A percentile compares a stretch with the other conserved stretches of the same genome.
phyloP scores from a whole-genome alignment of 2,329 filamentous ascomycete species.

The Penicillium sclerotiorum region DNA sequence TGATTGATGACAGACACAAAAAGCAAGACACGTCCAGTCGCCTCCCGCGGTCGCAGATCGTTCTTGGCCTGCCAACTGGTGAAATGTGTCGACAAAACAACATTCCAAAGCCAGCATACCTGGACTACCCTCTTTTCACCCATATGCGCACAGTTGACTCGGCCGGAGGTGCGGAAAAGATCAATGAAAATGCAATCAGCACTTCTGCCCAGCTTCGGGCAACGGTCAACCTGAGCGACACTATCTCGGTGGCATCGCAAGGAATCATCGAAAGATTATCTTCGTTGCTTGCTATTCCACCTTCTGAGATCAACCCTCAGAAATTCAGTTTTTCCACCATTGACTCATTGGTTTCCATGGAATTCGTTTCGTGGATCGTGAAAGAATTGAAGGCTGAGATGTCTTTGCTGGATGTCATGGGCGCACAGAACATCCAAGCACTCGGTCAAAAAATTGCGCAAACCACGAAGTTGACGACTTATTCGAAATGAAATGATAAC shows the following conservation, averaged over 20 bases:
- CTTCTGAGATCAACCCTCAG: conserved; percentile 29
- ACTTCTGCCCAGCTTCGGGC: conserved; percentile 11
- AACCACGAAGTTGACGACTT: conserved; percentile 11
- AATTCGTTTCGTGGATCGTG: conserved; percentile 33
- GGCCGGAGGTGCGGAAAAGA: background rate
- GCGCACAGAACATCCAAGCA: conserved; percentile 19
- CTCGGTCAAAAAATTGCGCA: conserved; percentile 21
- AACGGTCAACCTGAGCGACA: conserved; percentile 3
- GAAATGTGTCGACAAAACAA: conserved; percentile 21
- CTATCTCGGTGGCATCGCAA: conserved; percentile 13
- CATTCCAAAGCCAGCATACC: conserved; percentile 23
- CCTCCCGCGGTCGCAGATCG: conserved; percentile 11
- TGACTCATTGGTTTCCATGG: conserved; percentile 35
- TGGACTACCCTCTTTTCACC: conserved; percentile 31
- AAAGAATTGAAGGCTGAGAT: conserved; percentile 31
- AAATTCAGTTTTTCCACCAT: conserved; percentile 28
- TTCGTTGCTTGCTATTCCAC: conserved; percentile 26
- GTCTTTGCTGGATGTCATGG: conserved; percentile 26
- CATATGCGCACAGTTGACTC: conserved; percentile 10
- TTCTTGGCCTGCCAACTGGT: conserved; percentile 23
- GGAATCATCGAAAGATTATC: conserved; percentile 21
- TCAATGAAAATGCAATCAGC: conserved; percentile 11
- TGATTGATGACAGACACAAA: conserved; percentile 12
- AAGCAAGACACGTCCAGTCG: background rate
- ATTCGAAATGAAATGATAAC: background rate